Conservation (phyloP, 495 filamentous ascomycete species). For the Podospora australis region DNA sequence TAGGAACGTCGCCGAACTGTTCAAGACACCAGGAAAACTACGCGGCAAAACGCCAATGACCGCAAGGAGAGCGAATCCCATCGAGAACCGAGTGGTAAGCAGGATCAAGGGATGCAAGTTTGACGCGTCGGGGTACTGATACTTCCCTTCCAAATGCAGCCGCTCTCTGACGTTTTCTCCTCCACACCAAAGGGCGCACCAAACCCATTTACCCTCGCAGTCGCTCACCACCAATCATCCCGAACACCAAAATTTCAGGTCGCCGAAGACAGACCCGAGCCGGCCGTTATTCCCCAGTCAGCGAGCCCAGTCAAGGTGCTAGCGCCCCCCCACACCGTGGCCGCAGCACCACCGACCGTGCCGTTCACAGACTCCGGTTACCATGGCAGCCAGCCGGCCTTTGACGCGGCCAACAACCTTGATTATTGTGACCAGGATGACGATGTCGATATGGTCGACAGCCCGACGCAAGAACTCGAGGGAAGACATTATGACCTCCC, state of each 20-base stretch:
- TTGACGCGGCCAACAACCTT: conserved; percentile 33
- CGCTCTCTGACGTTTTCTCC: conserved; percentile 74
- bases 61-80: conserved; percentile 57
- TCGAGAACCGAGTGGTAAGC: conserved; percentile 64
- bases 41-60: conserved; percentile 91
- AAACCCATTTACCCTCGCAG: conserved; percentile 39
- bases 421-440: conserved; percentile 22
- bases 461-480: conserved; percentile 11
- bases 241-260: conserved; percentile 36
- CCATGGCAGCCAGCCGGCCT: conserved; percentile 60
- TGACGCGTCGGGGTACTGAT: conserved; percentile 3
- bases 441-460: conserved; percentile 19
- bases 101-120: not conserved
- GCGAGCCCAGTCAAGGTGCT: conserved; percentile 20
- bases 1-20: conserved; percentile 83
- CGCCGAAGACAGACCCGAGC: conserved; percentile 24
- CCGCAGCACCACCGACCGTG: conserved; percentile 11
- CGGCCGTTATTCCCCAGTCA: conserved; percentile 18
- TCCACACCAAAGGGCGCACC: conserved; percentile 38
- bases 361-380: conserved; percentile 67
- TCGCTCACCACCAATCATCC: conserved; percentile 19
- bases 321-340: conserved; percentile 12
- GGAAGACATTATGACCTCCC: conserved; percentile 14
- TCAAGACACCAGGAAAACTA: conserved; percentile 93
- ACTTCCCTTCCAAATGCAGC: conserved; percentile 47